Conservation (phyloP, 2,329 filamentous ascomycete species). For the Cladorrhinum sp. region DNA sequence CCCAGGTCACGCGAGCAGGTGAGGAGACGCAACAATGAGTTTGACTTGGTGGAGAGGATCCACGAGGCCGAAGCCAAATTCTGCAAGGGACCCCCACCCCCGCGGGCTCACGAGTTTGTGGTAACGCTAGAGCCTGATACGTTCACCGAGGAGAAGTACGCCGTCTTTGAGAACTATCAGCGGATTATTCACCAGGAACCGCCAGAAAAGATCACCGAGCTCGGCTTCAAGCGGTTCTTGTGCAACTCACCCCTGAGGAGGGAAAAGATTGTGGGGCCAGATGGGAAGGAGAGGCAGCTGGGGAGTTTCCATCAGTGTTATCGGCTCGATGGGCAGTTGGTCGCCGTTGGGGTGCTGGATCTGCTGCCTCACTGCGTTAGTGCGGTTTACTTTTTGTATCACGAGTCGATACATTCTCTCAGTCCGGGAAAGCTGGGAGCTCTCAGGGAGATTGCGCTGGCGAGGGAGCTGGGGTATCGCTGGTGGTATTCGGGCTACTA, state of each 20-base stretch:
- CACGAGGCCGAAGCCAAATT: conserved; percentile 63
- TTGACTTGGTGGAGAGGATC: conserved; percentile 63
- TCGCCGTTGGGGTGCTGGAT: conserved; percentile 75
- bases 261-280: conserved; percentile 39
- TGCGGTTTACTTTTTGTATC: conserved; percentile 80
- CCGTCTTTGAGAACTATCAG: conserved; percentile 73
- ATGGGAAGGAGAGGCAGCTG: conserved; percentile 54
- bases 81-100: conserved; percentile 52
- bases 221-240: conserved; percentile 68
- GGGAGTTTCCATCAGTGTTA: conserved; percentile 84
- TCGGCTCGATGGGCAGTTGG: conserved; percentile 69
- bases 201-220: conserved; percentile 54
- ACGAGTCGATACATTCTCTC: conserved; percentile 68
- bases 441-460: conserved; percentile 68
- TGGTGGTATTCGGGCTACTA: conserved; percentile 83
- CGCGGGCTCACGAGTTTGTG: conserved; percentile 64
- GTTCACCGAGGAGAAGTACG: conserved; percentile 75
- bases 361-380: conserved; percentile 74
- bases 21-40: conserved; percentile 62
- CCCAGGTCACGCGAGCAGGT: conserved; percentile 66
- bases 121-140: conserved; percentile 68
- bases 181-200: conserved; percentile 67
- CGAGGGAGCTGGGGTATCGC: conserved; percentile 64
- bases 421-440: conserved; percentile 74
- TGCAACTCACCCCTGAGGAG: conserved; percentile 66